Conservation (phyloP, 2,329 filamentous ascomycete genomes). For the Eutypella sp. region DNA sequence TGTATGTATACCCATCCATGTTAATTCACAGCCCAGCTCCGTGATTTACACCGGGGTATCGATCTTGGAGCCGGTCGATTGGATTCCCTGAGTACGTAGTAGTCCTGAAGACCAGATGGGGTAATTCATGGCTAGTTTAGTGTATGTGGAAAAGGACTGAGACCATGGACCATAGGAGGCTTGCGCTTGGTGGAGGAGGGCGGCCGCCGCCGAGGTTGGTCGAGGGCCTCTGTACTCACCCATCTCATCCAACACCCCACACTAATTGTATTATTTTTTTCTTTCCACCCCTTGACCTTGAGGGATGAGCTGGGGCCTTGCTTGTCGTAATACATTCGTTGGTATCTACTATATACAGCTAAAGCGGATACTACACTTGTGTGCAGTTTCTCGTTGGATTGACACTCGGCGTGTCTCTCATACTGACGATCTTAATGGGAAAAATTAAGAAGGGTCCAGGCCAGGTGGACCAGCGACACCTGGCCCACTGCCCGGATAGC, state of each 20-base stretch:
- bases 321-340: neutral
- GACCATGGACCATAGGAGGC: conserved; percentile 7
- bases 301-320: neutral
- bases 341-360: neutral
- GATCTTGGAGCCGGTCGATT: conserved; percentile 26
- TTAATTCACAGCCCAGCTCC: conserved; percentile 9
- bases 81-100: conserved; percentile 23
- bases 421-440: neutral
- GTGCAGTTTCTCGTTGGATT: neutral
- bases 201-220: neutral
- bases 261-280: neutral
- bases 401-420: neutral
- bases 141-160: conserved; percentile 6
- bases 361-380: neutral
- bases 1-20: conserved; percentile 13
- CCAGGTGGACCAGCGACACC: neutral
- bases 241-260: neutral
- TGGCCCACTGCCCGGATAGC: neutral
- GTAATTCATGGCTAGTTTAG: too few relatives aligned
- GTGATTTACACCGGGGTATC: conserved; percentile 23
- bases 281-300: neutral
- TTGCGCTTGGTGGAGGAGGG: conserved; percentile 1
- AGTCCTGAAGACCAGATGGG: too few relatives aligned
- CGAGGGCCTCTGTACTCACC: neutral
- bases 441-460: neutral